Evolutionary conservation across 202 grass and related monocot genomes (phyloP), one percentile per base, ranked within the genome.

Genomic region (Digitaria exilis): DNA sequence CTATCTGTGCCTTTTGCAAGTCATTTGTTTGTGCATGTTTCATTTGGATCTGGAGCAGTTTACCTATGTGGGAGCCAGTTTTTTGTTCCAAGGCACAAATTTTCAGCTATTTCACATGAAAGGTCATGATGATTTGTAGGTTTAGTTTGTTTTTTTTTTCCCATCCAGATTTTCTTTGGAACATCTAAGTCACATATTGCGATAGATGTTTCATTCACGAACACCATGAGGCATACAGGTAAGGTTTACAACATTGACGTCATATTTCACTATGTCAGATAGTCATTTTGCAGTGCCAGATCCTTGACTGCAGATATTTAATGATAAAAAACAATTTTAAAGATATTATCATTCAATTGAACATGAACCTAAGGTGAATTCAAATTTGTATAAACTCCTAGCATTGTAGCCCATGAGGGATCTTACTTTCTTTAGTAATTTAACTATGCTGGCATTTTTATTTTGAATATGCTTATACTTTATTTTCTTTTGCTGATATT

Each of bases 41-140:
- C 30, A 58, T 61, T 15, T 72, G 75, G 19, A 62, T 14, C 44
- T 50, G 69, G 68, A 50, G 11, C 72, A 79, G 18, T 64, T 72
- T 31, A 5, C 75, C 49, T 79, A 51, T 59, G 18, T 26, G 19
- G 25, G 37, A 70, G 37, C 39, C 39, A 16, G 0, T 21, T 31
- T 60, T 49, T 81, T 62, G 41, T 74, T 83, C 69, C 34, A 42
- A 51, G 9, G 37, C 57, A 74, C 44, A 14, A 68, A 68, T 48
- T 45, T 85, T 71, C 54, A 71, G 24, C 65, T 79, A 79, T 42
- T 62, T 78, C 64, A 63, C 65, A 78, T 28, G n/a, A 12, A 61
- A 71, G 16, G 6, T 59, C 44, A 54, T 71, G 44, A 22, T 79
- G 49, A 55, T 54, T 51, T 74, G 70, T 4, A 42, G 5, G 60